Evolutionary conservation across 1,139 yeast species (phyloP), one percentile per base, ranked within the genome.

Genomic region (Debaryomyces coudertii): DNA sequence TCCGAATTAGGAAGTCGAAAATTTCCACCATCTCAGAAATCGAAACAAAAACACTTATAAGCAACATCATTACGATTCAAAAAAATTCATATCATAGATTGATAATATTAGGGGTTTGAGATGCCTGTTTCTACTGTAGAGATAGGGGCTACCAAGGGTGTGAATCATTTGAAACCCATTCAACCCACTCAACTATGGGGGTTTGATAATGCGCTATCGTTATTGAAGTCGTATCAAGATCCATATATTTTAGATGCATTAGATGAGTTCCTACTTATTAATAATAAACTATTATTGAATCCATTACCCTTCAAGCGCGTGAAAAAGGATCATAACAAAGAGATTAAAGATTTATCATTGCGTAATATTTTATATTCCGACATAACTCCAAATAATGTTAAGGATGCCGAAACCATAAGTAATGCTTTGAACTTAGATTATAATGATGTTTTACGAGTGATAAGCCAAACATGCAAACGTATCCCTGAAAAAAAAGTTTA

Each of bases 371-470:
- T 72, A 22, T 75, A 71, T 50, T 58, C 73, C 6, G 65, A 63
- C 18, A 60, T 75, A 29, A 63, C 73, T 5, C 47, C 63, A 1
- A 57, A 51, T 16, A 66, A 69, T 47, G 55, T 65, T 18, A 54
- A 61, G 9, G 73, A 68, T 63, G 80, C 84, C 52, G 61, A 57
- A 45, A 71, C 59, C 48, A 63, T 77, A 50, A 69, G 75, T 9
- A 50, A 62, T 1, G 18, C 65, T 2, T 61, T 80, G 40, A 52
- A 60, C 0, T 44, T 78, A 9, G 77, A 74, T 49, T 55, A 58
- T 12, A 52, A 57, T 15, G 85, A 83, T 51, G 67, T 73, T 2
- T 60, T 79, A 15, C 64, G 86, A 52, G 65, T 80, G 8, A 67
- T 81, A 6, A 50, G 61, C 22, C 82, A 77, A 52, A 63, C 73